A percentile compares a stretch with the other conserved stretches of the same genome.
These are phyloP conservation scores for Podospora appendiculata DNA, from an alignment of 495 filamentous ascomycete species.

Conservation along the genomic window DNA sequence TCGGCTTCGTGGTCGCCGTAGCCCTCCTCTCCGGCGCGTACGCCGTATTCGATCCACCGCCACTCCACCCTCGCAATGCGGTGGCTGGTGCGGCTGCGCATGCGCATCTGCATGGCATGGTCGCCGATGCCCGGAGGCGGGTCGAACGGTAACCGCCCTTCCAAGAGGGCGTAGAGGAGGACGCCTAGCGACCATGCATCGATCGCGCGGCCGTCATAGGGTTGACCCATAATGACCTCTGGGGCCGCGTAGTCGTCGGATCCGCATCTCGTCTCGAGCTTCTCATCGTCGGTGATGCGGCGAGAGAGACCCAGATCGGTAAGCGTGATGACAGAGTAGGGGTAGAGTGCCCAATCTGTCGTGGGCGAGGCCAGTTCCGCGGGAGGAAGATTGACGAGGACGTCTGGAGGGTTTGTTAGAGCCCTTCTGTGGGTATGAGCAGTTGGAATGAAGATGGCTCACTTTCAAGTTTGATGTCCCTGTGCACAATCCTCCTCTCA, in stretches of 20 bases:
- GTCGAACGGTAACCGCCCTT: constrained; percentile 87
- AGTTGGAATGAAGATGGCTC: constrained; percentile 22
- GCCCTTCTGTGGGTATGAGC: not conserved
- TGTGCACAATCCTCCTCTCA: constrained; percentile 76
- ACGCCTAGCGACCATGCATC: constrained; percentile 97
- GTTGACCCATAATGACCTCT: constrained; percentile 89
- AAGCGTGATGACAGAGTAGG: constrained; percentile 75
- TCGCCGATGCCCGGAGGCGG: constrained; percentile 66
- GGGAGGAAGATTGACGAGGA: constrained; percentile 76
- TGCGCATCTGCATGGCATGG: constrained; percentile 44
- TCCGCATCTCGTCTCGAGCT: constrained; percentile 84
- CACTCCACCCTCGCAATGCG: constrained; percentile 93
- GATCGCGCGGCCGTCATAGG: constrained; percentile 86
- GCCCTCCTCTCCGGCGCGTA: constrained; percentile 53
- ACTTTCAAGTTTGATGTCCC: constrained; percentile 98
- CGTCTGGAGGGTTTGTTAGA: constrained; percentile 51
- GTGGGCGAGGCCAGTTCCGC: constrained; percentile 32
- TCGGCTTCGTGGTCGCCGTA: constrained; percentile 41
- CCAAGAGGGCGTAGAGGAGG: constrained; percentile 85
- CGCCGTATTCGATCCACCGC: constrained; percentile 80
- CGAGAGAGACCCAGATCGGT: constrained; percentile 90
- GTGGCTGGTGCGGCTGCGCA: constrained; percentile 73
- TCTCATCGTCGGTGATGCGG: constrained; percentile 66
- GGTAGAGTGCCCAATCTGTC: constrained; percentile 60
- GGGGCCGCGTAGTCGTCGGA: constrained; percentile 96